Base-by-base conservation (phyloP, 805 yeast genomes). In the Jamesozyma hellenica region DNA sequence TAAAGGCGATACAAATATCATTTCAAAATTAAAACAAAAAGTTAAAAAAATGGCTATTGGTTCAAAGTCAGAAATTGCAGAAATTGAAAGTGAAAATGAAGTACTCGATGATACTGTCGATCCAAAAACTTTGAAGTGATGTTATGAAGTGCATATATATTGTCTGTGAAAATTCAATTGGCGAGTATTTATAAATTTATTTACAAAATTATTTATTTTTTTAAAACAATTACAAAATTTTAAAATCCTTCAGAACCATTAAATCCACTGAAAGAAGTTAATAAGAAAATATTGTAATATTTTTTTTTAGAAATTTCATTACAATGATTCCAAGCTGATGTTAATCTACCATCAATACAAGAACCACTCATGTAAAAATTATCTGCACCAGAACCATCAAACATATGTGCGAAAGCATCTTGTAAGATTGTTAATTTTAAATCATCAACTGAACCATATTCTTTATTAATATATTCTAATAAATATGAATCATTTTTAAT, bases 251-350 rank as follows among this genome's bases (percentile, higher is more conserved):
- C 86, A 9, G 67, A 57, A 17, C 88, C 88, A 46, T 82, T 81
- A 56, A 82, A 82, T 13, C 88, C 87, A 16, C 76, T 70, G 53
- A 82, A 82, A 0, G 87, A 86, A 15, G 82, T 65, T 36, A 82
- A 58, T 34, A 82, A 53, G 56, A 82, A 82, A 35, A 76, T 65
- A 51, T 64, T 65, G 49, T 68, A 72, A 56, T 79, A 82, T n/a
- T 71, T 68, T 50, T 80, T 81, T 53, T 80, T 78, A 19, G 77
- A 63, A 31, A 82, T 75, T 46, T 71, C 71, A 53, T 82, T 82
- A 40, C 87, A 82, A 70, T 84, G 83, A 51, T 82, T 83, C 85
- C 90, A 83, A 2, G 87, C 84, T 39, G 82, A 74, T 0, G 92
- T 82, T 35, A 82, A 64, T 39, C 88, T 72, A 16, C 92, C 94